Base-by-base conservation (phyloP, 805 yeast species). In the Myxozyma melibiosi region DNA sequence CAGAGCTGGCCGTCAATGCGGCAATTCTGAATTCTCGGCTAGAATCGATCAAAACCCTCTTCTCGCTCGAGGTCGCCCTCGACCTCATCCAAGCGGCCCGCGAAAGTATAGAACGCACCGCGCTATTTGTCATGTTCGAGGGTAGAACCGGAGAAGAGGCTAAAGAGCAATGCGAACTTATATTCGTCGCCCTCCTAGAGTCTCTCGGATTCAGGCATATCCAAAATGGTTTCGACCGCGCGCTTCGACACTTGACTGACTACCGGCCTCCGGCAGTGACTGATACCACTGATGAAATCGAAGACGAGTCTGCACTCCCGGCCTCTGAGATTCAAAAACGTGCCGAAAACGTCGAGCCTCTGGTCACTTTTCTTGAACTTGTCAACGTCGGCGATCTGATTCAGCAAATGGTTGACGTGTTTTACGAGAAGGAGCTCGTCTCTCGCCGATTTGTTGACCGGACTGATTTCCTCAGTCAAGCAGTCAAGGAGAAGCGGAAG, bases 321-420 rank as follows among this genome's bases (percentile, higher is more conserved):
- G 18, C 14, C 3, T 11, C 18, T 4, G 44, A 37, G 35, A 25
- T n/a, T 16, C 31, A 16, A 5, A 28, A 39, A 14, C 43, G 62
- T 8, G 35, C 62, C 4, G 51, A 58, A 40, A 35, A 49, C 20
- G 65, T 64, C 39, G 95, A 87, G 61, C 98, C 98, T 0, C 76
- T 92, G 51, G 86, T 86, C 0, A 82, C 88, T 43, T 92, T 94
- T 66, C 86, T 95, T 16, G 97, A 92, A 68, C 78, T 94, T 55
- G 94, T 94, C 34, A 94, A 91, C 65, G 84, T 89, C 58, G 97
- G 97, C 3, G 99, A 92, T 70, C 75, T 92, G 55, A 88, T 94
- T 22, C 85, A 90, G 66, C 97, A 92, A 69, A 89, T 92, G 95
- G 74, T 91, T 42, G 90, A 88, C 51, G 88, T 90, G 4, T 94